phyloP scores from a whole-genome alignment of 306 rosid species.

The Vigna angularis region DNA sequence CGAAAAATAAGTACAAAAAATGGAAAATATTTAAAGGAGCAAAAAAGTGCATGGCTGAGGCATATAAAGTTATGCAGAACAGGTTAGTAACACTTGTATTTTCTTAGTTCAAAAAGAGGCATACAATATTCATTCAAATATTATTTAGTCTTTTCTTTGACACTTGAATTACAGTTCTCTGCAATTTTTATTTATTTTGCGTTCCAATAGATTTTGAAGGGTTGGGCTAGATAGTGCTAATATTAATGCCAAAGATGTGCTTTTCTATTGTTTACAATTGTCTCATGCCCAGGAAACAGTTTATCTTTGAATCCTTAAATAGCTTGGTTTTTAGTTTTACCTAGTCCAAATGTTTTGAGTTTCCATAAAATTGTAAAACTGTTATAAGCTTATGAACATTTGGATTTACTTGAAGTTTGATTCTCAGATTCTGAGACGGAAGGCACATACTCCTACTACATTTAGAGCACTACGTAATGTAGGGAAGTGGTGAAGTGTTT shows the following conservation, averaged over 20 bases:
- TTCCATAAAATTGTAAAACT: too few relatives aligned
- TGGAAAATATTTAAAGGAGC: background rate
- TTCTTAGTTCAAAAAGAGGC: constrained; percentile 1
- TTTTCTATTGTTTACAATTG: background rate
- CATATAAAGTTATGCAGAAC: background rate
- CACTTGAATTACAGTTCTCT: background rate
- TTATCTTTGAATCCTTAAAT: constrained; percentile 27
- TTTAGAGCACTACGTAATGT: constrained; percentile 17
- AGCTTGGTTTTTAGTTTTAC: background rate
- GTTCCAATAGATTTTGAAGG: background rate
- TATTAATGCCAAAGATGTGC: background rate
- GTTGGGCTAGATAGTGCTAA: background rate
- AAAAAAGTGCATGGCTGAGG: background rate
- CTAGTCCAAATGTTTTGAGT: background rate
- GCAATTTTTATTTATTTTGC: background rate
- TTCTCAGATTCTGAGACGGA: constrained; percentile 75
- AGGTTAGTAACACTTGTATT: background rate
- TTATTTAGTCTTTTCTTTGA: background rate
- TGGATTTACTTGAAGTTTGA: constrained; percentile 53
- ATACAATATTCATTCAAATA: background rate
- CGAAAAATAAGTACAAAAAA: background rate
- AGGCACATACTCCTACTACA: constrained; percentile 87
- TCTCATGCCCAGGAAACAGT: constrained; percentile 3
- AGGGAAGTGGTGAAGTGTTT: background rate
- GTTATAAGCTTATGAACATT: background rate